Evolutionary conservation across 2,329 filamentous ascomycete genomes (phyloP).

Genomic region (Epichloe hybrida): DNA sequence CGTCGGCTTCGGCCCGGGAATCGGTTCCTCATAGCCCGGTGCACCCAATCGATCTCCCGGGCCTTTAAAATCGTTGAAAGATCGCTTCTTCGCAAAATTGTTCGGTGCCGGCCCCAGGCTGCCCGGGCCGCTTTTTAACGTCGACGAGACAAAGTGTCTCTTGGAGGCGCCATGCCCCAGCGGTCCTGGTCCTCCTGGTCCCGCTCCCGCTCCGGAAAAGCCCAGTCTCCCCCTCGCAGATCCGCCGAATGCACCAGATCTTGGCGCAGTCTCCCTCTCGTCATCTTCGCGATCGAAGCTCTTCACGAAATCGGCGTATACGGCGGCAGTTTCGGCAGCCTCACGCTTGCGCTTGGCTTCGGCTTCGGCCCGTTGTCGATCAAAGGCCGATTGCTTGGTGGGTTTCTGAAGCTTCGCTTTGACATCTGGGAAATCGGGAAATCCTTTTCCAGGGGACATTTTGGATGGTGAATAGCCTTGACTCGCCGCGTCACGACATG

Average conservation of each 20-base stretch:
- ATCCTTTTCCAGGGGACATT: slow-evolving; percentile 36
- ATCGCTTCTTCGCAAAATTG: slow-evolving; percentile 40
- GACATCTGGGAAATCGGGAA: slow-evolving; percentile 53
- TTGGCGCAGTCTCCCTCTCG: slow-evolving; percentile 10
- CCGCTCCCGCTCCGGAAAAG: background rate
- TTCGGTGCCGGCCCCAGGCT: slow-evolving; percentile 42
- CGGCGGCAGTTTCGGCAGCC: slow-evolving; percentile 74
- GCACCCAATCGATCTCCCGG: slow-evolving; percentile 21
- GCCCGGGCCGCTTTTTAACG: slow-evolving; percentile 45
- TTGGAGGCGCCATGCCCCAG: slow-evolving; percentile 21
- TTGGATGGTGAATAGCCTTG: background rate
- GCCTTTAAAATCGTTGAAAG: slow-evolving; percentile 24
- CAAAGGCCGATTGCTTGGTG: slow-evolving; percentile 74
- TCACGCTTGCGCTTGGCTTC: slow-evolving; percentile 79
- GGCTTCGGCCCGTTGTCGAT: slow-evolving; percentile 76
- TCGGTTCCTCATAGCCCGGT: slow-evolving; percentile 27
- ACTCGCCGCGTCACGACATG: slow-evolving; percentile 4
- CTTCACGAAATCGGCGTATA: slow-evolving; percentile 78
- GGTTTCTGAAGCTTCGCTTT: slow-evolving; percentile 67
- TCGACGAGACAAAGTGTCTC: slow-evolving; percentile 52
- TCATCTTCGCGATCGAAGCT: slow-evolving; percentile 53
- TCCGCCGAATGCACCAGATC: slow-evolving; percentile 11
- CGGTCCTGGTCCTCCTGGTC: background rate
- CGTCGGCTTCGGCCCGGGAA: slow-evolving; percentile 27
- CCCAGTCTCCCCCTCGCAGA: slow-evolving; percentile 5